Conservation (phyloP, 306 rosid genomes). For the Dicorynia guianensis region DNA sequence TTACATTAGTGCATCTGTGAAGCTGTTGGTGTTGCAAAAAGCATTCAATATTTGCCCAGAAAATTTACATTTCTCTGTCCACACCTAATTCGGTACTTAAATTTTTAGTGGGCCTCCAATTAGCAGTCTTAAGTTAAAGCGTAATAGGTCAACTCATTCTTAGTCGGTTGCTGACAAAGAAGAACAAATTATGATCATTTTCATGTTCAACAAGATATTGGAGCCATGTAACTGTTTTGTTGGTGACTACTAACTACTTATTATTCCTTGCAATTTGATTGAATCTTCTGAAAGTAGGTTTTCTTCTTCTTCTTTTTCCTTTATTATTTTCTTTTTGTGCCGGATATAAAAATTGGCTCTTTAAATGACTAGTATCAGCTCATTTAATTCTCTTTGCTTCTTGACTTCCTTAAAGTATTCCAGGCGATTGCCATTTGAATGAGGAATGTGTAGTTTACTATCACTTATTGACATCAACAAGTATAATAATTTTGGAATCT, state of each 20-base stretch:
- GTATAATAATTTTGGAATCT: not conserved
- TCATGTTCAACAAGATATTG: not conserved
- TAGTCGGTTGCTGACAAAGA: not conserved
- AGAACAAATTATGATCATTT: not conserved
- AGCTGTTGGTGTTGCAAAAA: constrained; percentile 9
- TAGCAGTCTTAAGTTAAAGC: not conserved
- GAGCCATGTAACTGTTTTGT: not conserved
- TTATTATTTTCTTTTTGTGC: not conserved
- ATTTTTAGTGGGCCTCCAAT: not conserved
- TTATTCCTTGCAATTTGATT: no score
- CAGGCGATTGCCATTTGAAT: not conserved
- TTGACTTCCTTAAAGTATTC: not conserved
- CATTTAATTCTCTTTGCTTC: not conserved
- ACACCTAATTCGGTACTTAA: not conserved
- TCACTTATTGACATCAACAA: not conserved
- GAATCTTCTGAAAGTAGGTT: not conserved
- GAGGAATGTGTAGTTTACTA: not conserved
- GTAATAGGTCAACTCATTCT: not conserved
- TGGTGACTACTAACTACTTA: not conserved
- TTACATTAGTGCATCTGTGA: not conserved
- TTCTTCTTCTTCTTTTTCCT: not conserved
- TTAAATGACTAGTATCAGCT: not conserved
- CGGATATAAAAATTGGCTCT: not conserved
- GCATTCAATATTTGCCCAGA: not conserved
- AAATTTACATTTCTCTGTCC: not conserved